Evolutionary conservation across 2,329 filamentous ascomycete species (phyloP), one percentile per base, ranked within the genome.

Genomic region (Ophiocordyceps robertsii): DNA sequence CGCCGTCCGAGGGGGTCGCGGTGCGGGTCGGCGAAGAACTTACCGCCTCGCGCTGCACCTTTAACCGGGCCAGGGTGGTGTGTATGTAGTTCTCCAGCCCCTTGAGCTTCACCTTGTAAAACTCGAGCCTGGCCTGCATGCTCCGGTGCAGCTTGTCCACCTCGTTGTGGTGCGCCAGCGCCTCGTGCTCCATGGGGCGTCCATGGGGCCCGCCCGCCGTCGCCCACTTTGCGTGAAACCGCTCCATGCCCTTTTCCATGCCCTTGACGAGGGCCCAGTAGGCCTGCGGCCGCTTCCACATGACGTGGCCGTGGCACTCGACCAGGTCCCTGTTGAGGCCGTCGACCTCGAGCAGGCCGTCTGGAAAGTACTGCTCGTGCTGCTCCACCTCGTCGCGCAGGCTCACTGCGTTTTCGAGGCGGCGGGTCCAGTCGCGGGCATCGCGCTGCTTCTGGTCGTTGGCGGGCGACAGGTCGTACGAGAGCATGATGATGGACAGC

Each of bases 11-110:
- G 7, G 10, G 33, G 14, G 5, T 36, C n/a, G 6, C 9, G 3
- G 10, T 17, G 16, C 33, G 9, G 33, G 33, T 14, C 1, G 14
- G 16, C 16, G 5, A 17, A 17, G 33, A 17, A 63, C 73, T 47
- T 58, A 78, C 75, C 43, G 75, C 75, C 48, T 73, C 71, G 24
- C 75, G 65, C 59, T 81, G 77, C 37, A 80, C 75, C 40, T 75
- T 70, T 35, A 81, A 54, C 39, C 77, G 63, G 55, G 78, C 70
- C 24, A 81, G 59, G 30, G 76, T 80, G 2, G 73, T 80, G 48
- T 75, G 68, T 13, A 77, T 73, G 48, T 81, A 81, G 47, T 75
- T 75, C 52, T 79, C 74, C 49, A 79, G 65, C 6, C 77, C 76
- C 49, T 69, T 72, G 14, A 80, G 62, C 61, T 80, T 81, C 41